Evolutionary conservation across 257 asterid genomes (phyloP).

Genomic region (Salvia miltiorrhiza): DNA sequence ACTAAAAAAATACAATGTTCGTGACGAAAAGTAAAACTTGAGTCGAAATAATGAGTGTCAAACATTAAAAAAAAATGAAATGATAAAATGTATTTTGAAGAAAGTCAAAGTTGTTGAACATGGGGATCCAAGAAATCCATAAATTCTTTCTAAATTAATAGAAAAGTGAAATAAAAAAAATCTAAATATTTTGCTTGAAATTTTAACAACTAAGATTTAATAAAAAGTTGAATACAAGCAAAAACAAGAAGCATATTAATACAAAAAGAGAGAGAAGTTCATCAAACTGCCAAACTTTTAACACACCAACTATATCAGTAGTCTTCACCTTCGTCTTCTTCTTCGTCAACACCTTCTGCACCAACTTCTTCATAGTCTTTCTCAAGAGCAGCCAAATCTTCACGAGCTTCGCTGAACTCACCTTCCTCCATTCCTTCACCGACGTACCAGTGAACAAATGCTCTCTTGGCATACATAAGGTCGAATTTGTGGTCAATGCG

Average conservation of each 20-base stretch:
- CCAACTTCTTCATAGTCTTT: constrained; percentile 52
- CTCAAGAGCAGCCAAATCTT: constrained; percentile 49
- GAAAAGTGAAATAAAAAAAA: too few species aligned
- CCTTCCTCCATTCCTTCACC: constrained; percentile 59
- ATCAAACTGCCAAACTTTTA: neutral
- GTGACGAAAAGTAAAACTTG: too few species aligned
- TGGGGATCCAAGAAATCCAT: too few species aligned
- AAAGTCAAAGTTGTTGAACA: too few species aligned
- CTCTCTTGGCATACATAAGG: constrained; percentile 50
- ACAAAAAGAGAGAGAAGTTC: constrained; percentile 11
- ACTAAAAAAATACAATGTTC: too few species aligned
- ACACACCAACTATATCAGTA: constrained; percentile 14
- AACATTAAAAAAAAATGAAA: too few species aligned
- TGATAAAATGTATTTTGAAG: too few species aligned
- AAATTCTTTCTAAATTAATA: too few species aligned
- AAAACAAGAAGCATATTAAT: constrained; percentile 16
- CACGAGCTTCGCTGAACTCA: constrained; percentile 52
- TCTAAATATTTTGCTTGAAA: too few species aligned
- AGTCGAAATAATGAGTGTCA: too few species aligned
- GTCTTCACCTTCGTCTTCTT: constrained; percentile 46
- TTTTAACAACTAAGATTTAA: too few species aligned
- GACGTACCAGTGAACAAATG: constrained; percentile 48
- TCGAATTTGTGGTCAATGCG: constrained; percentile 50
- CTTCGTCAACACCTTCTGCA: constrained; percentile 47
- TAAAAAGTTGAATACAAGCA: constrained; percentile 11